Conservation (phyloP, 2,329 filamentous ascomycete species). For the Colletotrichum sp. region DNA sequence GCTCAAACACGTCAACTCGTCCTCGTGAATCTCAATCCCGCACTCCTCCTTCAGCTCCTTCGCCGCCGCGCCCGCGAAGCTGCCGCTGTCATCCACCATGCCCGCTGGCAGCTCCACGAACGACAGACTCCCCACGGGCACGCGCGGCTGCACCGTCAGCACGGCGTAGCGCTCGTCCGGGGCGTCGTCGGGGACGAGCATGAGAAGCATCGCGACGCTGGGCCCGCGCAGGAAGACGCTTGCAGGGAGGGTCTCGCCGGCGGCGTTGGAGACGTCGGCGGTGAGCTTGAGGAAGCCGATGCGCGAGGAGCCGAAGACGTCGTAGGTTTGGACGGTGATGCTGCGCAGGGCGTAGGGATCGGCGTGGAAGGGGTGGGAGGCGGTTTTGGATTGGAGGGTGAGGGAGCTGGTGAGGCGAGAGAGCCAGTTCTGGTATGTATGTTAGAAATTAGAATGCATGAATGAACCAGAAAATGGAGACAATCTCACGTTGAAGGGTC, state of each 20-base stretch:
- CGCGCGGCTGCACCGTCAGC: slow-evolving; percentile 64
- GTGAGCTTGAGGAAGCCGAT: slow-evolving; percentile 64
- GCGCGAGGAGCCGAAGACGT: slow-evolving; percentile 51
- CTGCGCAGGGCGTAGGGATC: slow-evolving; percentile 58
- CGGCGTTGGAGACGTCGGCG: slow-evolving; percentile 51
- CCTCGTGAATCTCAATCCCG: slow-evolving; percentile 54
- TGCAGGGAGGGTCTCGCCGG: slow-evolving; percentile 57
- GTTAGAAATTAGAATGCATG: too few relatives aligned
- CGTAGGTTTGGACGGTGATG: slow-evolving; percentile 58
- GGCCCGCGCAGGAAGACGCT: slow-evolving; percentile 63
- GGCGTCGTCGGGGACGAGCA: slow-evolving; percentile 58
- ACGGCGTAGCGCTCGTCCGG: slow-evolving; percentile 59
- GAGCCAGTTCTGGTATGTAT: slow-evolving; percentile 61
- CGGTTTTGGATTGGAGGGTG: slow-evolving; percentile 42
- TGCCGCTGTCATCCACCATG: slow-evolving; percentile 60
- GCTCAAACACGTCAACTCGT: slow-evolving; percentile 55
- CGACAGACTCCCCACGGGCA: slow-evolving; percentile 58
- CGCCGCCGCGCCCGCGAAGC: slow-evolving; percentile 63
- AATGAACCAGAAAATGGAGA: too few relatives aligned
- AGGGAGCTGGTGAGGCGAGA: slow-evolving; percentile 52
- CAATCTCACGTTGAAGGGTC: slow-evolving; percentile 53
- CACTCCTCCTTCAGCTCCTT: slow-evolving; percentile 67
- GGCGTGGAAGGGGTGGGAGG: slow-evolving; percentile 56
- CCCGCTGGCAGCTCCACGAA: slow-evolving; percentile 64
- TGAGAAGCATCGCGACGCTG: slow-evolving; percentile 65